Evolutionary conservation across 805 yeast genomes (phyloP), one percentile per base, ranked within the genome.

Genomic region (Wilhelminamyces savonicus): DNA sequence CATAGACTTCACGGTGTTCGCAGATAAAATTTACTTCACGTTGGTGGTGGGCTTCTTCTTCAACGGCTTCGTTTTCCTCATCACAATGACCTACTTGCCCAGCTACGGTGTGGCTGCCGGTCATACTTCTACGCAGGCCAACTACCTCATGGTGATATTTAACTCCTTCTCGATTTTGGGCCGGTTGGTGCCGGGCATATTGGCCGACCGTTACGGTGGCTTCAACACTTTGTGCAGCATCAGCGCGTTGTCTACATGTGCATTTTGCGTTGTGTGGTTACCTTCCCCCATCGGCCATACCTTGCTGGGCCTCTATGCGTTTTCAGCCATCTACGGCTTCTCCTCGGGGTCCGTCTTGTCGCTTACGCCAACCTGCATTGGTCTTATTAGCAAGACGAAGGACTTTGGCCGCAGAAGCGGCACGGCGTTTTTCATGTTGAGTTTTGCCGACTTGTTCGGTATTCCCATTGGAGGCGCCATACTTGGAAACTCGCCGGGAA

Each of bases 91-190:
- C 3, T 48, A 44, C 34, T 24, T 54, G 16, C 40, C 53, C 4
- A 41, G 54, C 5, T 54, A 48, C 30, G 44, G 54, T 5, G 41
- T 48, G 9, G 46, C 55, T 4, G 44, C 39, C 23, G 59, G 58
- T 1, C 36, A 34, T 25, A 25, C 42, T 12, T 35, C 32, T 9
- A 27, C 32, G 4, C 28, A 40, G n/a, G 32, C 57, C 2, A 49
- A 50, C 28, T 30, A 46, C 18, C 31, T 54, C 12, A 26, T 50
- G 6, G 40, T 50, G 22, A 47, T 48, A 12, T 47, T 49, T 33
- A 53, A 52, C 27, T 37, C 48, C 6, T 35, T 48, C 10, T 46
- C 56, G 3, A 52, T 50, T 13, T 49, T 52, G 5, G 59, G 60
- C 9, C 31, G 59, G 36, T 24, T 50, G 8, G 31, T 52, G 4